phyloP scores from a whole-genome alignment of 768 basidiomycete species.

The Mycena olivaceomarginata region DNA sequence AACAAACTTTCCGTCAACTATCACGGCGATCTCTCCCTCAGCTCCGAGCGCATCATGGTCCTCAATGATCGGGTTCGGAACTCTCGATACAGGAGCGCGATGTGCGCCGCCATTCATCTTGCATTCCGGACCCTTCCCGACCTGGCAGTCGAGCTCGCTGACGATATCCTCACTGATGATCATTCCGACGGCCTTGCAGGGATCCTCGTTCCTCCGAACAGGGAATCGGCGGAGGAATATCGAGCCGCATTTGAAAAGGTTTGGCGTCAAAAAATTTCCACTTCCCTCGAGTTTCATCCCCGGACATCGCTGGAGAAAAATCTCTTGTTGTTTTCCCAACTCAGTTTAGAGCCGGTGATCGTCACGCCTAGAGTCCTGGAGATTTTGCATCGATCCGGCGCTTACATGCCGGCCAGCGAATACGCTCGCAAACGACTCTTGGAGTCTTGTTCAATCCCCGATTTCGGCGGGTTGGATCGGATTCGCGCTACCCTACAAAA shows the following conservation, averaged over 20 bases:
- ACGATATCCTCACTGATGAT: slow-evolving; percentile 15
- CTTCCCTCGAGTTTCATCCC: not conserved
- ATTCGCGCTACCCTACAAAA: not conserved
- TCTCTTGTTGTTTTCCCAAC: not conserved
- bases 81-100: not conserved
- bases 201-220: slow-evolving; percentile 3
- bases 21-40: slow-evolving; percentile 27
- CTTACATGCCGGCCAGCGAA: slow-evolving; percentile 16
- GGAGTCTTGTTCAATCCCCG: not conserved
- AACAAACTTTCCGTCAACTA: slow-evolving; percentile 28
- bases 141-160: slow-evolving; percentile 25
- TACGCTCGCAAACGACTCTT: slow-evolving; percentile 26
- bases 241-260: slow-evolving; percentile 26
- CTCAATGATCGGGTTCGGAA: not conserved
- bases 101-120: not conserved
- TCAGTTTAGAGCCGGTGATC: slow-evolving; percentile 1
- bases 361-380: not conserved
- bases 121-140: slow-evolving; percentile 15
- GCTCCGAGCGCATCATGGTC: slow-evolving; percentile 15
- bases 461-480: slow-evolving; percentile 13
- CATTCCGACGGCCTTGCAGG: slow-evolving; percentile 25
- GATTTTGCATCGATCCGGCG: slow-evolving; percentile 15
- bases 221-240: not conserved
- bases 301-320: not conserved
- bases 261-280: not conserved